A percentile compares a stretch with the other conserved stretches of the same genome.
These are phyloP conservation scores for Hippophae tibetana DNA, from an alignment of 306 rosid species.

Conservation along the genomic window DNA sequence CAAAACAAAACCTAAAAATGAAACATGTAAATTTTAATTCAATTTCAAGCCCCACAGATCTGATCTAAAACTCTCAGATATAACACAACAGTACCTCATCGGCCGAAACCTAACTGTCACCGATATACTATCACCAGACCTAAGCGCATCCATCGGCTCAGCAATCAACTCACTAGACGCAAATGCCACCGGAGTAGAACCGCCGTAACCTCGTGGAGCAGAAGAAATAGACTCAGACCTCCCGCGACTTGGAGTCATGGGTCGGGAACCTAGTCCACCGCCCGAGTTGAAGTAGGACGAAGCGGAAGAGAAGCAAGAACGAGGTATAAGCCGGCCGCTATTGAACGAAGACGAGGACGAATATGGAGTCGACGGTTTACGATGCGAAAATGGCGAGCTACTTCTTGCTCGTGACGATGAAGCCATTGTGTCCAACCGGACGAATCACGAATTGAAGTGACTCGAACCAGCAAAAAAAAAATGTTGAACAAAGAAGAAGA, in stretches of 20 bases:
- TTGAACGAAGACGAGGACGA: constrained; percentile 64
- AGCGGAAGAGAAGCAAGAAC: constrained; percentile 65
- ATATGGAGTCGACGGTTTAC: constrained; percentile 71
- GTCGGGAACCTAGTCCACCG: constrained; percentile 60
- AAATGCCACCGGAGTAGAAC: constrained; percentile 59
- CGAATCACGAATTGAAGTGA: background rate
- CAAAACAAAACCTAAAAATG: constrained; percentile 16
- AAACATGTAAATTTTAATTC: constrained; percentile 18
- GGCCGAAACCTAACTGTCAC: constrained; percentile 99
- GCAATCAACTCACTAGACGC: constrained; percentile 54
- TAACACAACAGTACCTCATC: constrained; percentile 55
- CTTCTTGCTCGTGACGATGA: constrained; percentile 88
- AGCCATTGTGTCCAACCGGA: constrained; percentile 71
- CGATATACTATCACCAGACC: constrained; percentile 84
- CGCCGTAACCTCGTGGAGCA: constrained; percentile 31
- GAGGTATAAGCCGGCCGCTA: constrained; percentile 69
- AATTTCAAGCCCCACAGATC: constrained; percentile 40
- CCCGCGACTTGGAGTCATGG: constrained; percentile 61
- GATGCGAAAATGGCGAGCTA: constrained; percentile 85
- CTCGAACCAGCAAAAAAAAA: constrained; percentile 2
- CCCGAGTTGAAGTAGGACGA: constrained; percentile 66
- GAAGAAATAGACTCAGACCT: constrained; percentile 53
- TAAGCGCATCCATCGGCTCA: constrained; percentile 48
- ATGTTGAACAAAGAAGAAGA: background rate
- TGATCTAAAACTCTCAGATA: constrained; percentile 53